phyloP scores from a whole-genome alignment of 2,329 filamentous ascomycete species.

The Fusarium sororula region DNA sequence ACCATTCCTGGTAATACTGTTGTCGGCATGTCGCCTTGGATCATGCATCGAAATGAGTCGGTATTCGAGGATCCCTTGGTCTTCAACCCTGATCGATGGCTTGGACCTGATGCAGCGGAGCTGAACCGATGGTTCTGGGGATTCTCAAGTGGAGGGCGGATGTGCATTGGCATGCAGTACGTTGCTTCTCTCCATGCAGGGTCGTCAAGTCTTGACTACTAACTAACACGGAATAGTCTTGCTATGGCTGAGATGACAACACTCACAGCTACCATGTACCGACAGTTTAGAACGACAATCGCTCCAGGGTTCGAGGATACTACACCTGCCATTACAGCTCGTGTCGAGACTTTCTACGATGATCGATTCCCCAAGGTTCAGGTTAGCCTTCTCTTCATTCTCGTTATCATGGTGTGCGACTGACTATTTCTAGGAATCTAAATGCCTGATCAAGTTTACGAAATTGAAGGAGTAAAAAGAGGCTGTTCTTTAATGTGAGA shows the following conservation, averaged over 20 bases:
- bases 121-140: constrained; percentile 40
- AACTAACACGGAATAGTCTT: neutral
- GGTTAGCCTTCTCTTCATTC: neutral
- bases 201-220: fast-evolving
- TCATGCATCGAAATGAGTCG: constrained; percentile 38
- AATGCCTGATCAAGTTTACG: constrained; percentile 30
- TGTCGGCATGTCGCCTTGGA: constrained; percentile 42
- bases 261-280: constrained; percentile 22
- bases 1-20: constrained; percentile 36
- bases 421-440: constrained; percentile 12
- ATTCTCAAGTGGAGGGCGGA: constrained; percentile 37
- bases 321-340: constrained; percentile 32
- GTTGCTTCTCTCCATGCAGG: neutral
- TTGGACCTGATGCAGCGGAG: constrained; percentile 23
- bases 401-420: fast-evolving
- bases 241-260: constrained; percentile 40
- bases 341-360: constrained; percentile 37
- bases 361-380: constrained; percentile 24
- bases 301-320: constrained; percentile 20
- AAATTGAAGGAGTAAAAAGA: neutral
- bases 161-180: constrained; percentile 42
- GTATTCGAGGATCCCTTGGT: constrained; percentile 36
- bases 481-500: too few relatives aligned
- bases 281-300: constrained; percentile 23
- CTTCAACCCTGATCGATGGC: constrained; percentile 44